These are phyloP conservation scores for Claviceps cyperi DNA, from an alignment of 2,329 filamentous ascomycete species.

Conservation along the genomic window DNA sequence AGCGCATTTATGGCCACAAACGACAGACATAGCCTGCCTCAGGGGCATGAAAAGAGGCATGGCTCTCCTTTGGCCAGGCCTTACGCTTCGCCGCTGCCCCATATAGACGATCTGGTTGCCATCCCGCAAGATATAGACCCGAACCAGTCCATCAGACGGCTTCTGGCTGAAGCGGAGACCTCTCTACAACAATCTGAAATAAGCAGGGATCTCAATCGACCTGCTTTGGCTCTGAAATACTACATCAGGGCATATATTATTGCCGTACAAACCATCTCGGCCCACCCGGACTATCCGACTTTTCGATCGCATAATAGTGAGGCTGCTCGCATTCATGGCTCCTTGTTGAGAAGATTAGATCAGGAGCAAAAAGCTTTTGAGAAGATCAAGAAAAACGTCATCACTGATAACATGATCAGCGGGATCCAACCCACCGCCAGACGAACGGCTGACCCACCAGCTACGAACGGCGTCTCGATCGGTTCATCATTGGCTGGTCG, in stretches of 20 bases:
- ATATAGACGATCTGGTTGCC: constrained; percentile 38
- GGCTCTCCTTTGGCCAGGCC: constrained; percentile 12
- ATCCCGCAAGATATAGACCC: constrained; percentile 31
- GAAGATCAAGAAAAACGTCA: constrained; percentile 43
- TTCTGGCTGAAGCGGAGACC: constrained; percentile 38
- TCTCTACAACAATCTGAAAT: constrained; percentile 46
- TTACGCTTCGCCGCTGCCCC: constrained; percentile 26
- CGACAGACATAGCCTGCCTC: constrained; percentile 16
- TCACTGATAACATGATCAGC: constrained; percentile 47
- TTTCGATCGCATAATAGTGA: constrained; percentile 34
- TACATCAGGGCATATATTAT: constrained; percentile 75
- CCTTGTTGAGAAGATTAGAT: constrained; percentile 35
- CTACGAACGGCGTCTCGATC: constrained; percentile 1
- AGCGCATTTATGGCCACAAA: constrained; percentile 16
- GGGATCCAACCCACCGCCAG: constrained; percentile 35
- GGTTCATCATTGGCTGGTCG: neutral
- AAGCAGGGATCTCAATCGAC: constrained; percentile 46
- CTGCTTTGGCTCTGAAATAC: constrained; percentile 66
- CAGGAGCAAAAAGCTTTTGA: constrained; percentile 36
- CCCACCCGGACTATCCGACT: constrained; percentile 58
- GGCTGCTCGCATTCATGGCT: constrained; percentile 31
- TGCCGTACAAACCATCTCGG: constrained; percentile 59
- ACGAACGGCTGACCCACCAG: constrained; percentile 9
- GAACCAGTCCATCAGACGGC: constrained; percentile 35
- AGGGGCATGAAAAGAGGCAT: constrained; percentile 14